These are phyloP conservation scores for Chrysopogon serrulatus DNA, from an alignment of 176 grass and related monocot genomes.

Conservation along the genomic window DNA sequence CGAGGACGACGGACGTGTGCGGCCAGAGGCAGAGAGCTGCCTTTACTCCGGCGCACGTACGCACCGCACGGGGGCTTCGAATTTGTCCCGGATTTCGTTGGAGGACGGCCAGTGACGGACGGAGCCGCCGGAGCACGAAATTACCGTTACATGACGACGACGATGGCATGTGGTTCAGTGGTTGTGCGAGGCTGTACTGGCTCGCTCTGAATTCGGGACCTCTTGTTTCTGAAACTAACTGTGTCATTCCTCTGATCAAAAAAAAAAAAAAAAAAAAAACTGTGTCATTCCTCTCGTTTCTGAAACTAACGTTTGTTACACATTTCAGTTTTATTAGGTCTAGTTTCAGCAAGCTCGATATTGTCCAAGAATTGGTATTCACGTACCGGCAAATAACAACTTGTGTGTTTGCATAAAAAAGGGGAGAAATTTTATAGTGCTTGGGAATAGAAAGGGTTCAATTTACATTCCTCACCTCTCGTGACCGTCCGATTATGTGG, in stretches of 20 bases:
- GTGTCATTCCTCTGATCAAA: too few species aligned
- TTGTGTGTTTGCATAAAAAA: too few species aligned
- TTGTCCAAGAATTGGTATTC: too few species aligned
- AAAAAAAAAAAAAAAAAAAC: too few species aligned
- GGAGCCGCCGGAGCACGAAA: background rate
- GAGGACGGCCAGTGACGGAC: background rate
- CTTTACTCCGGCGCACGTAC: background rate
- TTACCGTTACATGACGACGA: background rate
- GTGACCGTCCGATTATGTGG: too few species aligned
- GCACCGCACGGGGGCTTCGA: background rate
- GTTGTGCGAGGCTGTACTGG: background rate
- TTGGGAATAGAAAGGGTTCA: too few species aligned
- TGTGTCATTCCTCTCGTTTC: too few species aligned
- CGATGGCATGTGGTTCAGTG: background rate
- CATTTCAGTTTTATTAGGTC: background rate
- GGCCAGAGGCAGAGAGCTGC: background rate
- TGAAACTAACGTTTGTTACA: background rate
- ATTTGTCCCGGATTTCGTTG: background rate
- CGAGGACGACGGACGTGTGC: background rate
- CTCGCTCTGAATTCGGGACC: background rate
- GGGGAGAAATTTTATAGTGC: too few species aligned
- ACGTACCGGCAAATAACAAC: too few species aligned
- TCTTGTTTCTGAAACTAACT: background rate
- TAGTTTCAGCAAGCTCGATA: too few species aligned
- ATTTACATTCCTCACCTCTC: too few species aligned